phyloP scores from a whole-genome alignment of 164 flowering plant genomes.

The Euptelea pleiosperma region DNA sequence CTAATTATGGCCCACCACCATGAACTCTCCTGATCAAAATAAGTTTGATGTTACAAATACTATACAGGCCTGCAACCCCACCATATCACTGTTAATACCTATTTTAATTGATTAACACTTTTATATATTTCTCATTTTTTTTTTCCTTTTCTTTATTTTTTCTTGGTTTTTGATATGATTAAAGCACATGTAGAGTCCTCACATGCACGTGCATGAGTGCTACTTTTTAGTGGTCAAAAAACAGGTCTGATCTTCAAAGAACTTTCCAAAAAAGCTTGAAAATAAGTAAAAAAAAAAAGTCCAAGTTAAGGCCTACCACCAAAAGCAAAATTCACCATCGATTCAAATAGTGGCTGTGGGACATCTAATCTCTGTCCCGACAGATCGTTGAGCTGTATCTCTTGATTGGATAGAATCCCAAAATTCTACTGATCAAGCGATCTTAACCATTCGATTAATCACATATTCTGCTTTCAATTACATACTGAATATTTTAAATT shows the following conservation, averaged over 20 bases:
- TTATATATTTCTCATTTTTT: neutral
- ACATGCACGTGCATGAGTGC: slow-evolving; percentile 54
- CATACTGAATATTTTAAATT: too few relatives aligned
- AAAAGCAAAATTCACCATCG: slow-evolving; percentile 4
- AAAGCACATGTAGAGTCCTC: slow-evolving; percentile 47
- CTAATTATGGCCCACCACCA: slow-evolving; percentile 2
- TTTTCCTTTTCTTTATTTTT: neutral
- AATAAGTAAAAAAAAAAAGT: too few relatives aligned
- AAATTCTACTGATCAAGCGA: too few relatives aligned
- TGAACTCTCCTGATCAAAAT: slow-evolving; percentile 29
- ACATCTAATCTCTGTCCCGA: too few relatives aligned
- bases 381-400: neutral
- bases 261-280: neutral
- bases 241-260: neutral
- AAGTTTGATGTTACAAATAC: slow-evolving; percentile 4
- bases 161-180: slow-evolving; percentile 25
- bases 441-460: too few relatives aligned
- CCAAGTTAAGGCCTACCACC: neutral
- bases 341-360: neutral
- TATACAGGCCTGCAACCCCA: neutral
- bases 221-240: slow-evolving; percentile 14
- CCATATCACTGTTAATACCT: neutral
- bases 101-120: neutral
- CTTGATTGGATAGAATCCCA: neutral
- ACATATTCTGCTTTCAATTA: too few relatives aligned